Evolutionary conservation across 1,139 yeast genomes (phyloP), one percentile per base, ranked within the genome.

Genomic region (Yamadazyma blattariae): DNA sequence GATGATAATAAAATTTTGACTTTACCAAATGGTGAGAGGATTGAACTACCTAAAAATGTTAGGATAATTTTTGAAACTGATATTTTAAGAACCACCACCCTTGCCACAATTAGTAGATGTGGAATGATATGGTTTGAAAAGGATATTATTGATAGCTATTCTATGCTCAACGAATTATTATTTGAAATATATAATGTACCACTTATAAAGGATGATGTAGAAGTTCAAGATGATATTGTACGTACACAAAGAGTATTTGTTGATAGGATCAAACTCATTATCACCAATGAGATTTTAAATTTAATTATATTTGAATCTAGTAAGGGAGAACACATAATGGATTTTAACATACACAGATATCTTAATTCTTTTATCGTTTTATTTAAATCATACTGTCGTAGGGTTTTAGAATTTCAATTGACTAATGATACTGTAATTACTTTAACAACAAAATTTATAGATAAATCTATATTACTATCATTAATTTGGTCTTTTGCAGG

Each of bases 101-200:
- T 88, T 0, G 98, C 97, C 0, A 92, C 97, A 0, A 76, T 92
- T 20, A 86, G 94, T 57, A 74, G 98, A 57, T 90, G 97, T 66
- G 96, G 96, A 7, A 81, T 92, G 77, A 67, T 90, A 1, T 85
- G 90, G 83, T 67, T 87, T 47, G 82, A 79, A 7, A 33, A 42
- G 3, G 46, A 46, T 4, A 18, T 35, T 2, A 19, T 43, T 9
- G 34, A 34, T 50, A 13, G 45, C 44, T 9, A 42, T 51, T 10
- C 50, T 48, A 15, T 45, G 0, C 37, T 56, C 48, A 30, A 42
- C 52, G 10, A 55, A 47, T 21, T 35, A 3, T 22, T 46, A 17
- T 33, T 31, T 23, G 13, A 33, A 13, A 24, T 32, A 24, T 7
- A 14, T 11, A 7, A 4, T 11, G 8, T 13, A 10, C 25, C 29